A percentile compares a stretch with the other conserved stretches of the same genome.
Evolutionary conservation across 305 asterid genomes (phyloP).

Genomic region (Lippia alba): DNA sequence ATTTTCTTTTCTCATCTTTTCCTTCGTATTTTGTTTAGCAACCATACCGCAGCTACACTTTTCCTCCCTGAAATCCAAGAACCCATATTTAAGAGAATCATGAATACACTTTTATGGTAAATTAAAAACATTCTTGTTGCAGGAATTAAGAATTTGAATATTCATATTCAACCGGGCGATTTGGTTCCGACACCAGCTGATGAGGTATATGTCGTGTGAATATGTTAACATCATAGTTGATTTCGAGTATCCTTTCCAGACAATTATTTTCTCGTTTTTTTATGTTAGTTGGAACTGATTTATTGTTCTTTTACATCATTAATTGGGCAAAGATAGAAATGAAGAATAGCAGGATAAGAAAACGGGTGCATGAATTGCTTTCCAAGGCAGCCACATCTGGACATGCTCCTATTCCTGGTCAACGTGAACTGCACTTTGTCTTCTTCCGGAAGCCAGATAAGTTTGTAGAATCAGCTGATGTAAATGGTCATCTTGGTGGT

Average conservation of each 20-base stretch:
- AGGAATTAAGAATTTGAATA: slow-evolving; percentile 71
- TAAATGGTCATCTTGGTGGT: slow-evolving; percentile 65
- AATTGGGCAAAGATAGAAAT: slow-evolving; percentile 77
- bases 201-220: slow-evolving; percentile 55
- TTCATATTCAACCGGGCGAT: slow-evolving; percentile 64
- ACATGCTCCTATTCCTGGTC: slow-evolving; percentile 44
- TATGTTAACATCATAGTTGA: slow-evolving; percentile 21
- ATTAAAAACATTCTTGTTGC: slow-evolving; percentile 33
- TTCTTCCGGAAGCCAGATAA: slow-evolving; percentile 86
- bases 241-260: slow-evolving; percentile 10
- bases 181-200: slow-evolving; percentile 67
- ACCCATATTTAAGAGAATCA: neutral
- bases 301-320: slow-evolving; percentile 36
- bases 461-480: slow-evolving; percentile 62
- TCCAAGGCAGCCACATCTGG: slow-evolving; percentile 68
- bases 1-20: too few relatives aligned
- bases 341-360: slow-evolving; percentile 83
- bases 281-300: slow-evolving; percentile 31
- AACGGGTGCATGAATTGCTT: slow-evolving; percentile 86
- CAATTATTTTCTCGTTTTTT: neutral
- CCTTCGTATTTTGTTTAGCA: too few relatives aligned
- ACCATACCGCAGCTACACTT: too few relatives aligned
- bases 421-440: slow-evolving; percentile 84
- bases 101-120: neutral
- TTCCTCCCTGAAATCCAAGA: neutral